Conservation (phyloP, 345 rosid genomes). For the Lumnitzera racemosa region DNA sequence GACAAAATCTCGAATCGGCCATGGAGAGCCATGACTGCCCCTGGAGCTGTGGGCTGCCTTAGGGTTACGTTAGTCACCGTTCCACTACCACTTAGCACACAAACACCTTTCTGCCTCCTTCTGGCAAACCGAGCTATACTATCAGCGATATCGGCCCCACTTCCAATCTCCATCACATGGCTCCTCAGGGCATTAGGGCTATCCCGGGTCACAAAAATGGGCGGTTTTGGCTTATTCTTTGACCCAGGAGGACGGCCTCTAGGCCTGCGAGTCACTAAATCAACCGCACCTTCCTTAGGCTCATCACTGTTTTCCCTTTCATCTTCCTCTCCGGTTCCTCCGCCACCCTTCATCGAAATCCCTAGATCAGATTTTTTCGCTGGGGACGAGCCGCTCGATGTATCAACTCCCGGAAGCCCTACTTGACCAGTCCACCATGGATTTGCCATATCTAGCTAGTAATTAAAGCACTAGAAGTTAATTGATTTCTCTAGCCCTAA, state of each 20-base stretch:
- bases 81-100: slow-evolving; percentile 49
- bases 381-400: slow-evolving; percentile 12
- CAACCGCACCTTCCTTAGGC: slow-evolving; percentile 37
- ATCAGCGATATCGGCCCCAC: slow-evolving; percentile 44
- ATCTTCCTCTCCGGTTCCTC: slow-evolving; percentile 20
- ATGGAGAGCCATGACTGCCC: slow-evolving; percentile 41
- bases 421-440: slow-evolving; percentile 49
- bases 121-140: slow-evolving; percentile 41
- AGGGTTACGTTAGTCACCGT: slow-evolving; percentile 44
- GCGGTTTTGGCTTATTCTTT: slow-evolving; percentile 48
- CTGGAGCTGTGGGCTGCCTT: slow-evolving; percentile 41
- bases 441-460: slow-evolving; percentile 44
- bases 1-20: slow-evolving; percentile 51
- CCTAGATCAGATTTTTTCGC: slow-evolving; percentile 19
- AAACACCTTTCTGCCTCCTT: slow-evolving; percentile 44
- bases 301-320: slow-evolving; percentile 35
- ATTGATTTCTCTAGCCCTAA: background rate
- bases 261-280: slow-evolving; percentile 30
- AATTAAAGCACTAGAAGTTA: background rate
- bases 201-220: slow-evolving; percentile 43
- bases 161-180: slow-evolving; percentile 40
- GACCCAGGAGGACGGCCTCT: slow-evolving; percentile 53
- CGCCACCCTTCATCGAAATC: slow-evolving; percentile 17
- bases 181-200: slow-evolving; percentile 51
- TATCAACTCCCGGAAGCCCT: slow-evolving; percentile 25